These are phyloP conservation scores for Fraxinus velutina DNA, from an alignment of 305 asterid genomes.

Conservation along the genomic window DNA sequence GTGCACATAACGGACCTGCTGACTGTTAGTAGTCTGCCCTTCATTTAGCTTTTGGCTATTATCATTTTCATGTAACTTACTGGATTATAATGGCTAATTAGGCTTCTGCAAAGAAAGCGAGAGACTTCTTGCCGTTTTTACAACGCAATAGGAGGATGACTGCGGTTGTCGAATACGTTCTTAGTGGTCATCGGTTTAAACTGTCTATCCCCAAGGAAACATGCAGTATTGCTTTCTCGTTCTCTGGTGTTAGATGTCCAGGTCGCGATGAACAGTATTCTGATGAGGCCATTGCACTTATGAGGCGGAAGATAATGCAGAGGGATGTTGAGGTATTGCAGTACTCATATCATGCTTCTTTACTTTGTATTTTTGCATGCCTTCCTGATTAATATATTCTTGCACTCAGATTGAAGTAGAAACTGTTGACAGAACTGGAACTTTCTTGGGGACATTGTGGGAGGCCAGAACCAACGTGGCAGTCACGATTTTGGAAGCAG, in stretches of 20 bases:
- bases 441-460: constrained; percentile 94
- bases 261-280: constrained; percentile 91
- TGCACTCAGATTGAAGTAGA: constrained; percentile 78
- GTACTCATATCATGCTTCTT: constrained; percentile 13
- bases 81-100: constrained; percentile 22
- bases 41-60: neutral
- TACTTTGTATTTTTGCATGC: constrained; percentile 10
- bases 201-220: constrained; percentile 86
- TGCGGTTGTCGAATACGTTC: constrained; percentile 89
- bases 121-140: constrained; percentile 84
- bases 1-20: constrained; percentile 80
- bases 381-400: constrained; percentile 11
- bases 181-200: constrained; percentile 96
- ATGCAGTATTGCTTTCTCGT: constrained; percentile 84
- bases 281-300: constrained; percentile 92
- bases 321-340: constrained; percentile 89
- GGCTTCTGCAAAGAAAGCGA: constrained; percentile 83
- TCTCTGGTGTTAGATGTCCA: constrained; percentile 96
- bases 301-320: constrained; percentile 99
- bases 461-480: constrained; percentile 75
- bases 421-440: constrained; percentile 94
- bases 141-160: constrained; percentile 86
- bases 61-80: neutral
- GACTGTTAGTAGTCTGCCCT: constrained; percentile 54
- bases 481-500: constrained; percentile 79